A percentile compares a stretch with the other conserved stretches of the same genome.
These are phyloP conservation scores for Penicillium egyptiacum DNA, from an alignment of 495 filamentous ascomycete genomes.

Conservation along the genomic window DNA sequence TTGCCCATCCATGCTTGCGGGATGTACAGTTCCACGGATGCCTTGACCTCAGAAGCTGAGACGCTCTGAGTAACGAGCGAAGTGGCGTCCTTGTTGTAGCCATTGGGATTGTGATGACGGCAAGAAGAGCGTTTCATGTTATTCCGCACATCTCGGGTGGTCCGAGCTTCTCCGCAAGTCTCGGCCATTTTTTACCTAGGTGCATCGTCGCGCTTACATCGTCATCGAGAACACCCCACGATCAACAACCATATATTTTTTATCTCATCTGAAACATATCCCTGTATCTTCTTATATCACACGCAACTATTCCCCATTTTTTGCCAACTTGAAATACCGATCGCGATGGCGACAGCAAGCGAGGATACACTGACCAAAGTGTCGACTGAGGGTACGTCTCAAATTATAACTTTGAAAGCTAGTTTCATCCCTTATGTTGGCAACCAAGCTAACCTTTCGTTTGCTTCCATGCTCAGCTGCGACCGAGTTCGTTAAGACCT, in stretches of 20 bases:
- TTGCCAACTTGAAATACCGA: background rate
- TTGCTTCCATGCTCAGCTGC: conserved; percentile 36
- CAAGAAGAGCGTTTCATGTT: conserved; percentile 23
- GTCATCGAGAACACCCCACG: background rate
- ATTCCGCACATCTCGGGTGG: conserved; percentile 37
- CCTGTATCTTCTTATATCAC: background rate
- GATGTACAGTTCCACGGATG: conserved; percentile 38
- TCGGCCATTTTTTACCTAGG: conserved; percentile 15
- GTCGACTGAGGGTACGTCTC: conserved; percentile 48
- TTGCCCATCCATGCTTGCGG: conserved; percentile 23
- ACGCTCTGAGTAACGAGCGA: conserved; percentile 37
- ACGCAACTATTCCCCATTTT: background rate
- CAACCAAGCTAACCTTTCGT: conserved; percentile 7
- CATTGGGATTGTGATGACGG: conserved; percentile 32
- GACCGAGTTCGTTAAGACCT: conserved; percentile 52
- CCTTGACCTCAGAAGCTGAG: conserved; percentile 25
- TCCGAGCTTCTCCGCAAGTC: conserved; percentile 39
- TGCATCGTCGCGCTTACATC: conserved; percentile 9
- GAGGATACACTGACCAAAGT: conserved; percentile 48
- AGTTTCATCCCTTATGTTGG: background rate
- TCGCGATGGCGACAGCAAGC: conserved; percentile 40
- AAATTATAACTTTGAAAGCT: background rate
- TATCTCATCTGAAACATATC: background rate
- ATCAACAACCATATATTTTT: background rate
- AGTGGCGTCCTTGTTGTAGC: conserved; percentile 31